phyloP scores from a whole-genome alignment of 164 flowering plant species.

The Magnolia changhungtana region DNA sequence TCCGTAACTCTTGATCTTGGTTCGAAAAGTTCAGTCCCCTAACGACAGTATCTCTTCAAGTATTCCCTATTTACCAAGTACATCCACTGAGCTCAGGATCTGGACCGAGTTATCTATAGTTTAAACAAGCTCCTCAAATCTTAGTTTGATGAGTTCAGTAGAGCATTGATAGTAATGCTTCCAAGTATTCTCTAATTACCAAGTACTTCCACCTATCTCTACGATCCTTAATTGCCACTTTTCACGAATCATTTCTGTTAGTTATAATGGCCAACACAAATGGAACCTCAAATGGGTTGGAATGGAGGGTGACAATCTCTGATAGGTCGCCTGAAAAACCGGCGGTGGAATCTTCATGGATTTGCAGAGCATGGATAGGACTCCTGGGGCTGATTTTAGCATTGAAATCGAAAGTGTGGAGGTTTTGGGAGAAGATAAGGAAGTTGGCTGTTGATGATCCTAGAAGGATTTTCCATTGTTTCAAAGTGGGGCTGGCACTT shows the following conservation, averaged over 20 bases:
- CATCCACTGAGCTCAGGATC: no score
- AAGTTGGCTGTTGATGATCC: slow-evolving; percentile 47
- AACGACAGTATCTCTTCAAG: no score
- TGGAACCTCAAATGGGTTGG: slow-evolving; percentile 12
- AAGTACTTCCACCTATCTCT: no score
- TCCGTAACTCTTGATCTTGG: background rate
- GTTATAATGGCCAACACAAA: slow-evolving; percentile 23
- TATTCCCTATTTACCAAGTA: no score
- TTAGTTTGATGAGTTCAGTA: no score
- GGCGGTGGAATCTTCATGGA: slow-evolving; percentile 23
- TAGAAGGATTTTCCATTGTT: slow-evolving; percentile 52
- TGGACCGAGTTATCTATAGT: no score
- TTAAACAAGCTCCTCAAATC: no score
- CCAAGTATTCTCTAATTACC: no score
- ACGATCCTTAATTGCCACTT: background rate
- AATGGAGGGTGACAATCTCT: slow-evolving; percentile 44
- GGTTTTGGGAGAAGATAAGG: slow-evolving; percentile 48
- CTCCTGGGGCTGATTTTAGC: slow-evolving; percentile 24
- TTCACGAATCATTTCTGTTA: background rate
- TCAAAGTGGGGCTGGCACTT: slow-evolving; percentile 71
- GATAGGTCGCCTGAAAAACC: slow-evolving; percentile 37
- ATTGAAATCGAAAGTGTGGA: slow-evolving; percentile 22
- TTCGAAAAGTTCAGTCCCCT: background rate
- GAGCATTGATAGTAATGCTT: no score
- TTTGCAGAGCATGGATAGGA: slow-evolving; percentile 23